Evolutionary conservation across 1,284 basidiomycete genomes (phyloP).

Genomic region (Lentinula novae-zelandiae): DNA sequence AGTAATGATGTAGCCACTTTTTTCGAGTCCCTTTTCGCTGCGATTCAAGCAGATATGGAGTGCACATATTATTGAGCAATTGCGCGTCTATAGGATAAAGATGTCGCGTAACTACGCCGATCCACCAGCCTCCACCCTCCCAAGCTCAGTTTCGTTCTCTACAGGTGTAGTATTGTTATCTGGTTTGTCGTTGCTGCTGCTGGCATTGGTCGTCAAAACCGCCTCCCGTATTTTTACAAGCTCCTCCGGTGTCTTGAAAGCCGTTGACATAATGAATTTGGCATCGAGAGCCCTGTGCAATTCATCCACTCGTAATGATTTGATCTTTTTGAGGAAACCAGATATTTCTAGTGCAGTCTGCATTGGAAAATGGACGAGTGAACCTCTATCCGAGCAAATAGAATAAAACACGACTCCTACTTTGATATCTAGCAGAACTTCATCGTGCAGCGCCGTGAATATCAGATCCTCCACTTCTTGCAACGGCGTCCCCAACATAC

Average conservation of each 20-base stretch:
- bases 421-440: constrained; percentile 43
- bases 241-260: constrained; percentile 56
- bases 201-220: not conserved
- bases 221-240: constrained; percentile 9
- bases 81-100: not conserved
- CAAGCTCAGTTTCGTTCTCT: constrained; percentile 5
- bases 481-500: constrained; percentile 39
- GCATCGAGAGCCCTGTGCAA: constrained; percentile 50
- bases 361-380: not conserved
- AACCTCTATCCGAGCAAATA: constrained; percentile 1
- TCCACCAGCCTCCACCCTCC: not conserved
- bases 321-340: constrained; percentile 42
- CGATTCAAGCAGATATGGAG: too few relatives aligned
- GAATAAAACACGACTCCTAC: constrained; percentile 33
- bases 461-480: constrained; percentile 60
- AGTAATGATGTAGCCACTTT: too few relatives aligned
- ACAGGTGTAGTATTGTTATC: not conserved
- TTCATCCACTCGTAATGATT: constrained; percentile 34
- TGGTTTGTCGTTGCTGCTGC: not conserved
- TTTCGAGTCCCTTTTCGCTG: too few relatives aligned
- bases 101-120: not conserved
- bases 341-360: constrained; percentile 48
- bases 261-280: constrained; percentile 58
- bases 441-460: constrained; percentile 47
- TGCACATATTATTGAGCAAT: not conserved